These are phyloP conservation scores for Amaranthus cruentus DNA, from an alignment of 148 eudicot genomes.

Conservation along the genomic window DNA sequence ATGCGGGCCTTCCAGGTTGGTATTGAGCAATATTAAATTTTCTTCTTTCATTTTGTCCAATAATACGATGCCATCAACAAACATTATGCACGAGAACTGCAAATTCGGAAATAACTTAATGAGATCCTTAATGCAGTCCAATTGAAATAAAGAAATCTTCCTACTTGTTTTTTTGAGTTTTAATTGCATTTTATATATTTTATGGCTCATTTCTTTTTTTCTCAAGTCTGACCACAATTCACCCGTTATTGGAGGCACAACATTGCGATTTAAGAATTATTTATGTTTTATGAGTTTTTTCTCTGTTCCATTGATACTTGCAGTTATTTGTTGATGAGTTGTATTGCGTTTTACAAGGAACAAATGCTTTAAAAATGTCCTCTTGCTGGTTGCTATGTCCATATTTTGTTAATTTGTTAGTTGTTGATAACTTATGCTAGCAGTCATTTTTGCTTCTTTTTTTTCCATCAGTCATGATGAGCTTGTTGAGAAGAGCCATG, in stretches of 20 bases:
- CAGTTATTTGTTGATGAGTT: constrained; percentile 95
- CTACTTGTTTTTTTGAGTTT: too few species aligned
- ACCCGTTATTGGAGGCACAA: neutral
- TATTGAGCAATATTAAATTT: too few species aligned
- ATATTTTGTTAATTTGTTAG: neutral
- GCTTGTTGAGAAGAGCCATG: constrained; percentile 77
- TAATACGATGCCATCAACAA: too few species aligned
- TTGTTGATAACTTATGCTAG: constrained; percentile 4
- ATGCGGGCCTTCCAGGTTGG: too few species aligned
- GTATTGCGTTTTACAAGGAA: constrained; percentile 70
- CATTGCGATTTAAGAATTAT: neutral
- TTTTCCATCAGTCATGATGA: constrained; percentile 62
- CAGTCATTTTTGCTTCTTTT: constrained; percentile 8
- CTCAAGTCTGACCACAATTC: neutral
- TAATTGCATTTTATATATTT: too few species aligned
- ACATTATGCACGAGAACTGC: too few species aligned
- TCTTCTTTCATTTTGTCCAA: too few species aligned
- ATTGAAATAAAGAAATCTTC: too few species aligned
- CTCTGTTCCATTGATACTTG: constrained; percentile 19
- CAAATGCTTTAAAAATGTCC: constrained; percentile 64
- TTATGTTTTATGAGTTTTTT: neutral
- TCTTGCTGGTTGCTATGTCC: constrained; percentile 6
- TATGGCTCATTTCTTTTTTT: neutral
- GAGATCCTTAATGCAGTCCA: too few species aligned
- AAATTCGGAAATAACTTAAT: too few species aligned